Percentiles rank a stretch among this genome's conserved stretches.
Conservation (phyloP, 116 monocot genomes). For the Trichopus zeylanicus region DNA sequence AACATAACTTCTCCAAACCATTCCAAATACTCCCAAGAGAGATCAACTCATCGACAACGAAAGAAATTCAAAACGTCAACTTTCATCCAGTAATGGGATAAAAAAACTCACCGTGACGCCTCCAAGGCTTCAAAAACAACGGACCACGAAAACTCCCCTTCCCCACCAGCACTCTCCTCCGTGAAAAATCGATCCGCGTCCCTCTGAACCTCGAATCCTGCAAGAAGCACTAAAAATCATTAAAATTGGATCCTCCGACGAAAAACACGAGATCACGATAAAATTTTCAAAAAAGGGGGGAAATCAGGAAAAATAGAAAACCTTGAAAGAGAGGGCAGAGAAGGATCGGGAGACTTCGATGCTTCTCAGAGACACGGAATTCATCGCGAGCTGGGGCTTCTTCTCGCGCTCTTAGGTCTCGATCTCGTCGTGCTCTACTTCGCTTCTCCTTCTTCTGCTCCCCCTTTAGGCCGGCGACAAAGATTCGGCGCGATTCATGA, state of each 20-base stretch:
- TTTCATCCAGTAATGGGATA: no score
- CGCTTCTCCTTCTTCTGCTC: neutral
- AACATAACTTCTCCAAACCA: no score
- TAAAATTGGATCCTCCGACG: neutral
- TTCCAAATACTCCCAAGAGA: no score
- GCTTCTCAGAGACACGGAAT: neutral
- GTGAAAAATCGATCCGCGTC: neutral
- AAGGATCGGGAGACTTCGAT: neutral
- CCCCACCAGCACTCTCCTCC: neutral
- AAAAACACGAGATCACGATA: no score
- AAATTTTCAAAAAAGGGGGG: neutral
- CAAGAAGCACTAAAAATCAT: neutral
- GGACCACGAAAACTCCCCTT: neutral
- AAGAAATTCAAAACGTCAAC: no score
- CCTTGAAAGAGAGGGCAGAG: neutral
- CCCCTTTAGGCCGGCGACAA: neutral
- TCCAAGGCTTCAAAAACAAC: neutral
- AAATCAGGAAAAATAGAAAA: neutral
- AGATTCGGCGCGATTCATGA: neutral
- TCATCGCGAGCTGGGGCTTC: neutral
- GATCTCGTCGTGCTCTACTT: no score
- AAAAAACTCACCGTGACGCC: neutral
- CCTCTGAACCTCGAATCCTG: slow-evolving; percentile 1
- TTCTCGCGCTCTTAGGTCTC: no score
- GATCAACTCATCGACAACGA: no score